A percentile compares a stretch with the other conserved stretches of the same genome.
Evolutionary conservation across 306 rosid genomes (phyloP).

Genomic region (Inga laurina): DNA sequence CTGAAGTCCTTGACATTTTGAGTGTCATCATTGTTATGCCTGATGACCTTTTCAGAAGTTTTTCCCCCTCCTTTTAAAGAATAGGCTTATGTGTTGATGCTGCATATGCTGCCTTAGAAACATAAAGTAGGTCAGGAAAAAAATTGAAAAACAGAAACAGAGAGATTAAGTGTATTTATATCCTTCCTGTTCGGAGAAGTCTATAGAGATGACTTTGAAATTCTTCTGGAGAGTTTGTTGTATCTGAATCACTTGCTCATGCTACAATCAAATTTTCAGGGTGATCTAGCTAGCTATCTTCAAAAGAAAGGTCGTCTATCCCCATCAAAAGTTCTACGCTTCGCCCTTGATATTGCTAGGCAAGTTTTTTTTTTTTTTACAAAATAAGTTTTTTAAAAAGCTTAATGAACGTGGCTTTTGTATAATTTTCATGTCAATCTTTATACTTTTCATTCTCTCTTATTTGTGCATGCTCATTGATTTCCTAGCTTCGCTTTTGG

Average conservation of each 20-base stretch:
- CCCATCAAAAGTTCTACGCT: conserved; percentile 81
- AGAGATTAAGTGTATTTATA: neutral
- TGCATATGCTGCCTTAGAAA: neutral
- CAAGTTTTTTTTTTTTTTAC: conserved; percentile 42
- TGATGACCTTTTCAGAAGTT: neutral
- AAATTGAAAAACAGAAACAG: neutral
- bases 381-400: conserved; percentile 17
- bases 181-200: neutral
- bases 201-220: neutral
- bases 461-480: conserved; percentile 6
- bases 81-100: neutral
- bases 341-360: conserved; percentile 95
- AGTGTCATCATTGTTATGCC: neutral
- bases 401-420: conserved; percentile 12
- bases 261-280: conserved; percentile 56
- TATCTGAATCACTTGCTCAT: conserved; percentile 33
- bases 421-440: conserved; percentile 18
- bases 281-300: conserved; percentile 84
- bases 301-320: conserved; percentile 93
- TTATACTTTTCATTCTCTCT: conserved; percentile 10
- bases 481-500: conserved; percentile 21
- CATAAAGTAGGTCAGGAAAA: neutral
- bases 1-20: neutral
- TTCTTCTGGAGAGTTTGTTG: conserved; percentile 15
- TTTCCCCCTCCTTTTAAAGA: neutral